Evolutionary conservation across 2,329 filamentous ascomycete genomes (phyloP), one percentile per base, ranked within the genome.

Genomic region (Neofusicoccum ribis): DNA sequence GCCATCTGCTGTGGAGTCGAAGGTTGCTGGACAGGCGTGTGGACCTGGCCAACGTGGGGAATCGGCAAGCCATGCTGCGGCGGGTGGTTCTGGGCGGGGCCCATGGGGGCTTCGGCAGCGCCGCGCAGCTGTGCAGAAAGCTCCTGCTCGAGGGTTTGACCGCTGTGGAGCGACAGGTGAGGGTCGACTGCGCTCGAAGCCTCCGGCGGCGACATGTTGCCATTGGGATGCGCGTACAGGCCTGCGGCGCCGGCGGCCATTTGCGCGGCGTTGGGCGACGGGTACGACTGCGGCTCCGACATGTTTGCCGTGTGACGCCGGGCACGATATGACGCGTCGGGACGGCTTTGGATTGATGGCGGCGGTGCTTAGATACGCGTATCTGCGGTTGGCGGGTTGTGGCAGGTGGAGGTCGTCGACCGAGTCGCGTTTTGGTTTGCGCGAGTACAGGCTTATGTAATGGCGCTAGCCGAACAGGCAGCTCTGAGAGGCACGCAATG

Each of bases 1-100:
- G 76, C 76, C 75, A 78, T 77, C 63, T 77, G 75, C 65, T 78
- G 76, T 5, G 75, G 76, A 12, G 76, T 77, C 59, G 77, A 75
- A 17, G 73, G 73, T 6, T 75, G 76, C 9, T 75, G 73, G 63
- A 71, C 68, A 11, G 71, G 74, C 6, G 72, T 71, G 64, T 76
- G 75, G 62, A 76, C 76, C 56, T 76, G 75, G 14, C 65, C 72
- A 72, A 67, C 77, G 74, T 67, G 67, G 63, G 39, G 72, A 68
- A 67, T 76, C 67, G 39, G 70, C 65, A 65, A 20, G 39, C 71
- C 68, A 49, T 69, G 68, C 71, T 75, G 72, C 52, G 74, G 72
- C 31, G 73, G 69, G 51, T 72, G 71, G 50, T 73, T 74, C 15
- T 73, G 69, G 6, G 67, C 66, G 5, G 62, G 67, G 15, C 69